A percentile compares a stretch with the other conserved stretches of the same genome.
These are phyloP conservation scores for Metroxylon sagu DNA, from an alignment of 176 grass and related monocot genomes.

Conservation along the genomic window DNA sequence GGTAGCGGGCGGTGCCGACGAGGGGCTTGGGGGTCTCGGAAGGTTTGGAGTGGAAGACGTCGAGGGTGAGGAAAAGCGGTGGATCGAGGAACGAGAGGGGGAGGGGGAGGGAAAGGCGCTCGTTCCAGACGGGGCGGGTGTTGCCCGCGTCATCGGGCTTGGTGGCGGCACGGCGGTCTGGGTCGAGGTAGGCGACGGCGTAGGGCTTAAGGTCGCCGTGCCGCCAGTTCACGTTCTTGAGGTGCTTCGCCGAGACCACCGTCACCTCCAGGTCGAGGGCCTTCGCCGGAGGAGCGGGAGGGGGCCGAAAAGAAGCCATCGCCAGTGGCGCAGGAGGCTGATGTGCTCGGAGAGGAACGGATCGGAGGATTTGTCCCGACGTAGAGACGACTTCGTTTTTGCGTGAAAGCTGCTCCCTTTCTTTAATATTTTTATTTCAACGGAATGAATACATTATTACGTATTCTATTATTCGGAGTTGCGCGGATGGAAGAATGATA, in stretches of 20 bases:
- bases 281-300: constrained; percentile 7
- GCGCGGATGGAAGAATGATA: no score
- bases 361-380: no score
- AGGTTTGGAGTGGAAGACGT: constrained; percentile 90
- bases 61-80: constrained; percentile 61
- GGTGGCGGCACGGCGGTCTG: constrained; percentile 65
- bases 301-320: constrained; percentile 4
- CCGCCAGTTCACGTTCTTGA: constrained; percentile 98
- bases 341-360: not conserved
- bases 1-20: constrained; percentile 60
- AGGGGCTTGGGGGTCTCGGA: constrained; percentile 89
- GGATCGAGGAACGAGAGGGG: constrained; percentile 49
- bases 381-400: no score
- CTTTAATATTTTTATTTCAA: no score
- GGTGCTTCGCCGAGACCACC: constrained; percentile 73
- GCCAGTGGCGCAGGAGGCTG: constrained; percentile 1
- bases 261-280: constrained; percentile 67
- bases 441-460: no score
- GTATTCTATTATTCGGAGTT: no score
- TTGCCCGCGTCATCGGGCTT: constrained; percentile 71
- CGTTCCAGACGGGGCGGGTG: constrained; percentile 81
- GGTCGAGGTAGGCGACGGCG: constrained; percentile 69
- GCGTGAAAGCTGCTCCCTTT: no score
- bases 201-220: constrained; percentile 81
- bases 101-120: constrained; percentile 60